phyloP scores from a whole-genome alignment of 345 rosid species.

The Microcos paniculata region DNA sequence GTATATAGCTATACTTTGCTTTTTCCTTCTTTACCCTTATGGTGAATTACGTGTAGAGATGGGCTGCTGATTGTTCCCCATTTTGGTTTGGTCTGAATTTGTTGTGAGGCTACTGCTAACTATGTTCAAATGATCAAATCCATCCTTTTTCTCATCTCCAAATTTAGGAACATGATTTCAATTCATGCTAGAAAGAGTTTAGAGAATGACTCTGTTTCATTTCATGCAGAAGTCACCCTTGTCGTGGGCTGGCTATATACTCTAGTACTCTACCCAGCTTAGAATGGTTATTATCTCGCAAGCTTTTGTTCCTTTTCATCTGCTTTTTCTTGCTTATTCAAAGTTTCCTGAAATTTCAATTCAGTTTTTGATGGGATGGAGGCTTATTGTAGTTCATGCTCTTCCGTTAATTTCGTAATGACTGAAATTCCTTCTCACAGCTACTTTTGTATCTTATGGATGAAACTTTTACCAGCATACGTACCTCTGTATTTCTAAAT shows the following conservation, averaged over 20 bases:
- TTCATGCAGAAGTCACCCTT: too few relatives aligned
- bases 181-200: not conserved
- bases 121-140: too few relatives aligned
- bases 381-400: too few relatives aligned
- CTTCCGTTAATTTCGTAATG: not conserved
- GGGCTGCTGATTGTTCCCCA: too few relatives aligned
- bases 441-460: not conserved
- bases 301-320: too few relatives aligned
- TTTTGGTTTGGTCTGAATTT: too few relatives aligned
- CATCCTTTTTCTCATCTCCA: not conserved
- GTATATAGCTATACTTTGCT: constrained; percentile 23
- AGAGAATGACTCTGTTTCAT: not conserved
- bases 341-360: too few relatives aligned
- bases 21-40: not conserved
- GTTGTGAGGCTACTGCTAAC: too few relatives aligned
- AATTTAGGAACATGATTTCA: not conserved
- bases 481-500: not conserved
- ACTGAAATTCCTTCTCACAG: not conserved
- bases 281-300: too few relatives aligned
- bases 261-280: too few relatives aligned
- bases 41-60: too few relatives aligned
- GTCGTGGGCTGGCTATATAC: not conserved
- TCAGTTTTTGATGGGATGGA: too few relatives aligned
- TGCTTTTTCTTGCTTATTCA: not conserved
- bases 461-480: not conserved